Conservation (phyloP, 345 rosid genomes). For the Linum trigynum region DNA sequence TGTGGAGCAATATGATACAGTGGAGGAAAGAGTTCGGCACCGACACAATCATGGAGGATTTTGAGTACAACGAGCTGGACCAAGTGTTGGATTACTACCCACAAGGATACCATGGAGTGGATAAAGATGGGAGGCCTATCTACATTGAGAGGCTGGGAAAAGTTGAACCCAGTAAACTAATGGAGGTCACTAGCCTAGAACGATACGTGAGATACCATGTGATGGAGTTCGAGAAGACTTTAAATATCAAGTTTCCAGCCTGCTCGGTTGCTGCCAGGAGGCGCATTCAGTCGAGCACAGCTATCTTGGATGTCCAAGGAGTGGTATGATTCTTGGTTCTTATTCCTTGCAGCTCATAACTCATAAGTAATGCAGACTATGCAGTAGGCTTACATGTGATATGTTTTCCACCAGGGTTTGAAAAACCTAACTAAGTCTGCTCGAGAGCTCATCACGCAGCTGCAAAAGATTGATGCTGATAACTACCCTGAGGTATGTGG, state of each 20-base stretch:
- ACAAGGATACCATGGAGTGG: constrained; percentile 27
- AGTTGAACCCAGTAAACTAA: constrained; percentile 20
- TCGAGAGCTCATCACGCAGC: constrained; percentile 19
- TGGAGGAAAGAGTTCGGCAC: constrained; percentile 88
- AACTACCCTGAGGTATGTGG: constrained; percentile 25
- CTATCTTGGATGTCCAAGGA: constrained; percentile 29
- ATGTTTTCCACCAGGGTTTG: constrained; percentile 10
- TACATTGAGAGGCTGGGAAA: constrained; percentile 27
- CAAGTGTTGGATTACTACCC: constrained; percentile 22
- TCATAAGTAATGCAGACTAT: too few relatives aligned
- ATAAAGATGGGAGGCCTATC: constrained; percentile 27
- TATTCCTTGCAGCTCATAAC: neutral
- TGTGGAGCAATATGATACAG: constrained; percentile 86
- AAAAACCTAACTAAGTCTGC: constrained; percentile 20
- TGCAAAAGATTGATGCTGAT: constrained; percentile 26
- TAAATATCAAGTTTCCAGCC: constrained; percentile 23
- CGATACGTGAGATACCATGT: constrained; percentile 23
- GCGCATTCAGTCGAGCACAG: constrained; percentile 21
- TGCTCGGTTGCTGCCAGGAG: constrained; percentile 28
- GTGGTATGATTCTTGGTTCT: constrained; percentile 15
- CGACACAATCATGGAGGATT: constrained; percentile 63
- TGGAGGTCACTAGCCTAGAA: constrained; percentile 23
- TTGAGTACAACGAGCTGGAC: constrained; percentile 20
- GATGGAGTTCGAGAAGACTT: constrained; percentile 24
- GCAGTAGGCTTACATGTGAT: too few relatives aligned